Conservation (phyloP, 441 rosid species). For the Viola pubescens region DNA sequence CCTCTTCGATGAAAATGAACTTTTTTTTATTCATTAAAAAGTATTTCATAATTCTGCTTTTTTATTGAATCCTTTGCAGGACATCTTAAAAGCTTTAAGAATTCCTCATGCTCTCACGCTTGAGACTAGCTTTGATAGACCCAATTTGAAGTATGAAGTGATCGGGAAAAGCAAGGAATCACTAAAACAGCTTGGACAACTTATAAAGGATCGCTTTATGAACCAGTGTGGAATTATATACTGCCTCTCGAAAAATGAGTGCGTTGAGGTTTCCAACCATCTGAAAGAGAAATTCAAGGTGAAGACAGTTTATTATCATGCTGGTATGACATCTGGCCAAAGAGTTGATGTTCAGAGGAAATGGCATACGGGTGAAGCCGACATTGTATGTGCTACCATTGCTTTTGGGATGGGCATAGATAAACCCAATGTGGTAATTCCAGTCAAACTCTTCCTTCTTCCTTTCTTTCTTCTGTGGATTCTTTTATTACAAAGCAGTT, state of each 20-base stretch:
- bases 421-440: conserved; percentile 89
- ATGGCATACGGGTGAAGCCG: conserved; percentile 80
- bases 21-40: not conserved
- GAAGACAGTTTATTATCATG: conserved; percentile 77
- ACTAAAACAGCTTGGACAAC: conserved; percentile 74
- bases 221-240: conserved; percentile 84
- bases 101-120: conserved; percentile 73
- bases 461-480: not conserved
- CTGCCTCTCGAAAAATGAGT: conserved; percentile 91
- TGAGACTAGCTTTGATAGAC: conserved; percentile 94
- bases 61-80: conserved; percentile 41
- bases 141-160: conserved; percentile 85
- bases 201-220: conserved; percentile 56
- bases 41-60: conserved; percentile 3
- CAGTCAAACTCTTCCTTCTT: conserved; percentile 12
- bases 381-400: conserved; percentile 83
- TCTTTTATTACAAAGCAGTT: not conserved
- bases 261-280: conserved; percentile 74
- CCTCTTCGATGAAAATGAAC: not conserved
- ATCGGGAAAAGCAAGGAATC: conserved; percentile 70
- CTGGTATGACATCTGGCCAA: conserved; percentile 76
- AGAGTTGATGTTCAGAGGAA: conserved; percentile 78
- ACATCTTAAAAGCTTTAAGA: conserved; percentile 66
- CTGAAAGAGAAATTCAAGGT: conserved; percentile 70
- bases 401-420: conserved; percentile 99